Evolutionary conservation across 768 basidiomycete species (phyloP).

Genomic region (Roridomyces roridus): DNA sequence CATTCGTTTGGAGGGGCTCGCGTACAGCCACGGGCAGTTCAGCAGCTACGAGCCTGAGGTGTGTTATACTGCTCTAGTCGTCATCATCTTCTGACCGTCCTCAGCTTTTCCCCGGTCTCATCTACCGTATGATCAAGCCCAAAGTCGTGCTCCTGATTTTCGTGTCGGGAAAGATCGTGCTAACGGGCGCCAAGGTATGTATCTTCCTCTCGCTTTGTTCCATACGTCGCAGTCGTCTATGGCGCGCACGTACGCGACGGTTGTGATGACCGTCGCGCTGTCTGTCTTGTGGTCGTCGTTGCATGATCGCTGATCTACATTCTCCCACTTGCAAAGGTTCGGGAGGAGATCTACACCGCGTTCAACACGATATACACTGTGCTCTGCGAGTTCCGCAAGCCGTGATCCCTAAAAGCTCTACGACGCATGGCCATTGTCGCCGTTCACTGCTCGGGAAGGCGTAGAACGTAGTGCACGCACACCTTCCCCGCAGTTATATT

Average conservation of each 20-base stretch:
- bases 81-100: background rate
- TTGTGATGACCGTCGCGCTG: constrained; percentile 38
- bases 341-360: constrained; percentile 99
- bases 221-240: constrained; percentile 18
- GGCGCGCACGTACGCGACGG: constrained; percentile 25
- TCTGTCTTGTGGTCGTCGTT: constrained; percentile 16
- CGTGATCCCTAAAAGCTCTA: constrained; percentile 48
- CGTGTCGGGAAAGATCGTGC: constrained; percentile 98
- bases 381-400: constrained; percentile 93
- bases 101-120: constrained; percentile 97
- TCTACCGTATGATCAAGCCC: constrained; percentile 99
- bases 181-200: constrained; percentile 97
- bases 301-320: constrained; percentile 39
- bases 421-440: constrained; percentile 12
- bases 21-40: constrained; percentile 98
- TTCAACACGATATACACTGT: constrained; percentile 99
- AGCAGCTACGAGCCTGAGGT: constrained; percentile 98
- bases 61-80: constrained; percentile 30
- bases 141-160: constrained; percentile 99
- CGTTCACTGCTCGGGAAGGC: constrained; percentile 33
- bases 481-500: constrained; percentile 35
- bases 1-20: constrained; percentile 95
- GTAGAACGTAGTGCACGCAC: constrained; percentile 57
- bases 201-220: constrained; percentile 27
- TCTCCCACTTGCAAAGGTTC: constrained; percentile 64